Conservation (phyloP, 1,284 basidiomycete genomes). For the Phlebopus sp. region DNA sequence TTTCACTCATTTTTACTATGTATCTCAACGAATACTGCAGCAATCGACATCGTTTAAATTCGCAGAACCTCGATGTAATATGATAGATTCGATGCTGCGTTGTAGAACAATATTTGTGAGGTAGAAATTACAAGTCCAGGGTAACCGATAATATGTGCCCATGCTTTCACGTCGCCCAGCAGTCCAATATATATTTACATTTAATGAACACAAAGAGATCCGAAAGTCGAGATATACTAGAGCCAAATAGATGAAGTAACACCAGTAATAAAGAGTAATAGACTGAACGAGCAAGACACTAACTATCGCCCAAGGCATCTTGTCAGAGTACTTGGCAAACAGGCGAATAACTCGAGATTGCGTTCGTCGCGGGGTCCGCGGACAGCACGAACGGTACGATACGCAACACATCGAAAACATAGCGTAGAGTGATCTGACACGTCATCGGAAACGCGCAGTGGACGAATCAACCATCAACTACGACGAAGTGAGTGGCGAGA, state of each 20-base stretch:
- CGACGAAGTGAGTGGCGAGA: conserved; percentile 35
- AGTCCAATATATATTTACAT: no score
- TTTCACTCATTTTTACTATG: no score
- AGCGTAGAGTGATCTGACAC: conserved; percentile 40
- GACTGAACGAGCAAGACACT: conserved; percentile 4
- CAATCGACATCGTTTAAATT: no score
- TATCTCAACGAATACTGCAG: no score
- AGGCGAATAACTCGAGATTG: conserved; percentile 45
- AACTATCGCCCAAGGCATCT: conserved; percentile 33
- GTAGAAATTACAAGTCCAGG: no score
- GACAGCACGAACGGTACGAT: conserved; percentile 56
- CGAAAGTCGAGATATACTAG: background rate
- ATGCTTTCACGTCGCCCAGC: no score
- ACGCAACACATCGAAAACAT: conserved; percentile 56
- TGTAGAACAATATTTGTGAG: no score
- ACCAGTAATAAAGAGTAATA: conserved; percentile 6
- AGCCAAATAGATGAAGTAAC: conserved; percentile 17
- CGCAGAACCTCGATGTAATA: no score
- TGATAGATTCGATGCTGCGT: no score
- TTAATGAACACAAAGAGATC: no score
- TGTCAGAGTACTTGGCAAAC: conserved; percentile 26
- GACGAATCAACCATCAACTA: conserved; percentile 42
- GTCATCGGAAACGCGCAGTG: conserved; percentile 24
- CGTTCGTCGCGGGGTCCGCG: conserved; percentile 55
- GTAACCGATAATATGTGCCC: no score